Evolutionary conservation across 1,139 yeast genomes (phyloP), one percentile per base, ranked within the genome.

Genomic region (Geotrichum europaeum): DNA sequence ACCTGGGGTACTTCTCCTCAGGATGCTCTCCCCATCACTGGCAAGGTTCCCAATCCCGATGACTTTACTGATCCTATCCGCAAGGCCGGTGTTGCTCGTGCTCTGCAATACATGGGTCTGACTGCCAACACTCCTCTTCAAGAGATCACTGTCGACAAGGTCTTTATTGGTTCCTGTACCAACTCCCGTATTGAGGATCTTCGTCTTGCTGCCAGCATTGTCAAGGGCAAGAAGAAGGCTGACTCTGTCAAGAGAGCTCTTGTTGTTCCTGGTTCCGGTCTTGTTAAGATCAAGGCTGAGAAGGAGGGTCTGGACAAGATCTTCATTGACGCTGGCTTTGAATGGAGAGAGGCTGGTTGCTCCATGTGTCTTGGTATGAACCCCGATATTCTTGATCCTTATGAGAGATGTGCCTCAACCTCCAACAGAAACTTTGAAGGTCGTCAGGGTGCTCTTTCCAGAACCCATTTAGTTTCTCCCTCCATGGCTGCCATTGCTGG

Each of bases 1-100:
- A 94, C 99, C 22, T 94, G 99, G 99, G 99, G 99, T 79, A 94
- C 95, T 67, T 92, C 98, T 69, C 99, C 99, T 49, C 98, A 94
- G 78, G 99, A 94, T 73, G 98, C 98, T 54, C 80, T 94, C 67
- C 98, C 99, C 66, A 92, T 94, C 71, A 86, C 94, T 32, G 96
- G 89, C 32, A 71, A 76, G 30, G 96, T 92, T 49, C 99, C 99
- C 56, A 96, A 94, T 73, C 99, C 99, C 64, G 75, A 84, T 15
- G 67, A 70, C 59, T 80, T 77, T 61, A 84, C 84, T 18, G 97
- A 92, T 73, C 91, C 95, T 63, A 85, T 85, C 72, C 84, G 84
- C 73, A 86, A 84, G 72, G 81, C 87, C 15, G 95, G 96, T 70
- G 87, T 92, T 85, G 89, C 86, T 76, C 85, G 97, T 72, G 95